Evolutionary conservation across 2,329 filamentous ascomycete genomes (phyloP).

Genomic region (Fusarium albosuccineum): DNA sequence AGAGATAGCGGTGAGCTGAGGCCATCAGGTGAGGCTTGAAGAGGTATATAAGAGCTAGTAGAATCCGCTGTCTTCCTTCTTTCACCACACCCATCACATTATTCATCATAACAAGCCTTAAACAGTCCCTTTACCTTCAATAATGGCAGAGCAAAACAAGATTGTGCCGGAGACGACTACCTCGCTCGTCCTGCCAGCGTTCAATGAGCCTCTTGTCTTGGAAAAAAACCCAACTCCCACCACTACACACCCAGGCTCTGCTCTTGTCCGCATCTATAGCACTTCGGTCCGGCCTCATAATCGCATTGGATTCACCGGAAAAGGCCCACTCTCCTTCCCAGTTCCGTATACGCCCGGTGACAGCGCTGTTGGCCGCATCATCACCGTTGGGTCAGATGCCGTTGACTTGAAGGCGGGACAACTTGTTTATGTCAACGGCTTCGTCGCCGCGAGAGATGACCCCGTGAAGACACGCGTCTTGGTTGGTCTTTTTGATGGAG

Average conservation of each 20-base stretch:
- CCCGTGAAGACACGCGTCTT: conserved; percentile 19
- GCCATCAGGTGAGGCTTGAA: too few relatives aligned
- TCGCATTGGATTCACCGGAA: conserved; percentile 25
- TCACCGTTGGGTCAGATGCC: conserved; percentile 26
- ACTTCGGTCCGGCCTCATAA: conserved; percentile 31
- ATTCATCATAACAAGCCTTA: neutral
- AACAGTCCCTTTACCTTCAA: neutral
- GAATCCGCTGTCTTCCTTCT: neutral
- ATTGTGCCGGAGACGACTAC: neutral
- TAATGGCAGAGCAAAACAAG: conserved; percentile 5
- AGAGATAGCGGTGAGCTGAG: too few relatives aligned
- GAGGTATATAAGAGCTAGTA: neutral
- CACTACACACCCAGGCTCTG: conserved; percentile 2
- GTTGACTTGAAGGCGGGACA: conserved; percentile 21
- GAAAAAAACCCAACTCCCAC: conserved; percentile 8
- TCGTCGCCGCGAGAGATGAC: conserved; percentile 25
- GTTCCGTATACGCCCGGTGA: conserved; percentile 21
- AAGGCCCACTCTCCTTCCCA: conserved; percentile 12
- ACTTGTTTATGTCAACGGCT: conserved; percentile 33
- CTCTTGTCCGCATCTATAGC: conserved; percentile 28
- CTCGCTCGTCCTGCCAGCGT: conserved; percentile 23
- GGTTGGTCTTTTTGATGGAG: conserved; percentile 24
- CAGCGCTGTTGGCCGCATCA: conserved; percentile 10
- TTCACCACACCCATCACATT: neutral
- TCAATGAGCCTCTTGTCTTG: conserved; percentile 23